These are phyloP conservation scores for Lactarius hengduanensis DNA, from an alignment of 768 basidiomycete species.

Conservation along the genomic window DNA sequence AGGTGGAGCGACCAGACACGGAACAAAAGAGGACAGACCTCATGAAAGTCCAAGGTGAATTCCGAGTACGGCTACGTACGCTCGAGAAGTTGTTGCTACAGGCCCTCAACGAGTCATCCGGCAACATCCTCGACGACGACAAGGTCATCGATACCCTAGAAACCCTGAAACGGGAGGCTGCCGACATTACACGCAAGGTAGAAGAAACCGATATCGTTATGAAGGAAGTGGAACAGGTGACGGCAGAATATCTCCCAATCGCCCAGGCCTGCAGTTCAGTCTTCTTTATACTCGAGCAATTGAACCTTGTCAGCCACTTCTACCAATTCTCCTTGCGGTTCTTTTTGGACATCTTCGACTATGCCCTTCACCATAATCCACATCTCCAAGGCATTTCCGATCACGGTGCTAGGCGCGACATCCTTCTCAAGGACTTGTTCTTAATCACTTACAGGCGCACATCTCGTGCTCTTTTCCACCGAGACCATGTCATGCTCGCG, in stretches of 20 bases:
- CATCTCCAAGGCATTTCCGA: slow-evolving; percentile 80
- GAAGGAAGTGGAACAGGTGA: slow-evolving; percentile 95
- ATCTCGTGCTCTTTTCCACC: slow-evolving; percentile 84
- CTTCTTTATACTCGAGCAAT: slow-evolving; percentile 95
- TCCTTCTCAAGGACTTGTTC: slow-evolving; percentile 87
- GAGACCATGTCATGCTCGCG: slow-evolving; percentile 88
- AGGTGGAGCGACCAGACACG: slow-evolving; percentile 95
- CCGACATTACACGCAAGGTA: slow-evolving; percentile 92
- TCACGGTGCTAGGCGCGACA: slow-evolving; percentile 66
- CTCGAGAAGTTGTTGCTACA: slow-evolving; percentile 91
- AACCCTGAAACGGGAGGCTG: slow-evolving; percentile 93
- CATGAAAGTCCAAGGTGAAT: slow-evolving; percentile 98
- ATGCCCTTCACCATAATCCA: slow-evolving; percentile 88
- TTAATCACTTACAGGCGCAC: slow-evolving; percentile 84
- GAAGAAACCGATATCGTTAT: slow-evolving; percentile 96
- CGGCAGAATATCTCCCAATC: slow-evolving; percentile 88
- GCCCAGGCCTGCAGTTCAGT: slow-evolving; percentile 96
- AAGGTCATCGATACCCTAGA: slow-evolving; percentile 97
- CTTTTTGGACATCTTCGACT: slow-evolving; percentile 99
- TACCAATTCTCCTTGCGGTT: slow-evolving; percentile 97
- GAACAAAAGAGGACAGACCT: slow-evolving; percentile 94
- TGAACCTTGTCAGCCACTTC: slow-evolving; percentile 93
- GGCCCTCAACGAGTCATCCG: slow-evolving; percentile 93
- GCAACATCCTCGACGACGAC: slow-evolving; percentile 98
- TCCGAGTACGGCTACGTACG: slow-evolving; percentile 86